Base-by-base conservation (phyloP, 169 alveolate species). In the Cyclospora cayetanensis region DNA sequence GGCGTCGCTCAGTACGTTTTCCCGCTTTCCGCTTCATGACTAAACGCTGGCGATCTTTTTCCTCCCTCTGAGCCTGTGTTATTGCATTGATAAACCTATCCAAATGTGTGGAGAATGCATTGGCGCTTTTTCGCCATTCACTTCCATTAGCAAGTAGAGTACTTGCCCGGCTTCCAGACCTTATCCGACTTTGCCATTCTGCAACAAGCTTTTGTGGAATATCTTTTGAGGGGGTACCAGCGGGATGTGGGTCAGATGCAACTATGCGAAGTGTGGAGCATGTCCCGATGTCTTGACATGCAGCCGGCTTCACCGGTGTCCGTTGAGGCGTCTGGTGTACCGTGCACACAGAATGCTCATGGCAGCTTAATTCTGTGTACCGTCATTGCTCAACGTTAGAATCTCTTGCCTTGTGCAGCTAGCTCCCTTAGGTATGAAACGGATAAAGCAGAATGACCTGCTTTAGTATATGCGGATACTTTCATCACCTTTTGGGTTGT, bases 141-240 rank as follows among this genome's bases (percentile, higher is more conserved):
- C 29, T 41, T 35, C 27, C 86, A 39, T 76, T 76, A 50, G 89
- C 42, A 79, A 50, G 7, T 60, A 79, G 7, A 1, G 52, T 29
- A 41, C 72, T 50, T 27, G 89, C 72, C 11, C 46, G 39, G 22
- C 89, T 79, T 7, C 89, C 89, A 43, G 74, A 42, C 41, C 89
- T 43, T 34, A 79, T 79, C 5, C 89, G 89, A 3, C 20, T 43
- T 39, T 79, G 89, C 89, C 89, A 79, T 50, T 43, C 89, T 9
- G 89, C 89, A 4, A 79, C 89, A 15, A 18, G 63, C 63, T 0
- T 0, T 50, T n/a, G 12, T 18, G 2, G 27, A 50, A 2, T 1
- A 18, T 50, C 63, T 50, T 50, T n/a, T 18, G 63, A n/a, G n/a
- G n/a, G n/a, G n/a, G n/a, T n/a, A n/a, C n/a, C n/a, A n/a, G n/a